Conservation (phyloP, 2,329 filamentous ascomycete species). For the Trichoderma breve region DNA sequence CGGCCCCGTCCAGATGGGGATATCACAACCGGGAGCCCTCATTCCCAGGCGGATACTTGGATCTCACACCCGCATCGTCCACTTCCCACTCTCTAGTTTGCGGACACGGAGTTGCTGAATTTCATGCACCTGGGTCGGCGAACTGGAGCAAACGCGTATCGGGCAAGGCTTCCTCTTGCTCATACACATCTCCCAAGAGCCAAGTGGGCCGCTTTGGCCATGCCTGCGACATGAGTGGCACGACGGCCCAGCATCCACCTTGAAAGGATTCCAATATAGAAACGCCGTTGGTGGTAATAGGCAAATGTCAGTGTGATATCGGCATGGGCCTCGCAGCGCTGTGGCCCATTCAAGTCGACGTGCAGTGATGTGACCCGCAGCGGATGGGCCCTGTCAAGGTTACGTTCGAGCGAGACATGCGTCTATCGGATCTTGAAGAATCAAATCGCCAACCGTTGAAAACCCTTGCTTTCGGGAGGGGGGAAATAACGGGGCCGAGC, state of each 20-base stretch:
- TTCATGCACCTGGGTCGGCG: slow-evolving; percentile 6
- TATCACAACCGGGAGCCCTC: not conserved
- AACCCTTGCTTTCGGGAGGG: not conserved
- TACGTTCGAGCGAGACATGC: not conserved
- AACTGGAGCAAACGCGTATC: slow-evolving; percentile 8
- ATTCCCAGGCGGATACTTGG: not conserved
- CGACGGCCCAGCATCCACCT: not conserved
- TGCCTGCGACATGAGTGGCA: slow-evolving; percentile 5
- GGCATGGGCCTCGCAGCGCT: not conserved
- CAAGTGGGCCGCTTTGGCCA: not conserved
- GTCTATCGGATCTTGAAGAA: slow-evolving; percentile 15
- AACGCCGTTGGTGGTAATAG: not conserved
- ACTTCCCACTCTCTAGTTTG: not conserved
- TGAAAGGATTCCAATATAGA: not conserved
- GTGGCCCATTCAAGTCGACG: not conserved
- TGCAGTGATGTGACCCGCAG: slow-evolving; percentile 6
- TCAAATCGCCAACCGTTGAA: not conserved
- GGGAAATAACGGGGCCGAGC: not conserved
- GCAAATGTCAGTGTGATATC: slow-evolving; percentile 5
- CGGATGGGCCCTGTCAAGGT: not conserved
- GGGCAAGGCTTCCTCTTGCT: not conserved
- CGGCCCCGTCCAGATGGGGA: slow-evolving; percentile 4
- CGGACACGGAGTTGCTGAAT: not conserved
- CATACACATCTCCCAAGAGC: not conserved
- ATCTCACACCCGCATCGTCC: not conserved